Conservation (phyloP, 257 asterid genomes). For the Parsonsia alboflavescens region DNA sequence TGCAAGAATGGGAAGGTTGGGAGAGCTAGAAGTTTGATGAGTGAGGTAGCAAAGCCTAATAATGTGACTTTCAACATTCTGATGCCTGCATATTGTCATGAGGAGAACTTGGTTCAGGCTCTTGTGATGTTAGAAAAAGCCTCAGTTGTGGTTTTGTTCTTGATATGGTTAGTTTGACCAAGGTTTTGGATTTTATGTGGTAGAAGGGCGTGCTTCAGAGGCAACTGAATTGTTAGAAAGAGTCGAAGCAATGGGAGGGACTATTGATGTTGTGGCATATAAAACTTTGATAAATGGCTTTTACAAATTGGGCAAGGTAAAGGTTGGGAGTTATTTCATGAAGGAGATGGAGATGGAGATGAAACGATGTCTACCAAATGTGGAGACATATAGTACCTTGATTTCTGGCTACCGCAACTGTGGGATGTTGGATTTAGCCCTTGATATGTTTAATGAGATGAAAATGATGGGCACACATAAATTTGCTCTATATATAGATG, state of each 20-base stretch:
- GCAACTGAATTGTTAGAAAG: slow-evolving; percentile 74
- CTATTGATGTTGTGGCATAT: slow-evolving; percentile 58
- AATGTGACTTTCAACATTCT: slow-evolving; percentile 68
- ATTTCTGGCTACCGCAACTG: slow-evolving; percentile 62
- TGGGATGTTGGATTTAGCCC: slow-evolving; percentile 54
- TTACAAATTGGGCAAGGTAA: slow-evolving; percentile 56
- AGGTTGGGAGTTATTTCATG: slow-evolving; percentile 41
- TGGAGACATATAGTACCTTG: slow-evolving; percentile 62
- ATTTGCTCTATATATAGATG: too few relatives aligned
- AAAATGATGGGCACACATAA: slow-evolving; percentile 63
- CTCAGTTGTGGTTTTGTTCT: slow-evolving; percentile 58
- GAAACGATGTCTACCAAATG: slow-evolving; percentile 75
- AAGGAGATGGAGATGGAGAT: slow-evolving; percentile 85
- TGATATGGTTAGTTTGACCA: slow-evolving; percentile 62
- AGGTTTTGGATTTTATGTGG: slow-evolving; percentile 53
- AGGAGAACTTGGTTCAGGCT: slow-evolving; percentile 59
- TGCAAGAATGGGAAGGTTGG: slow-evolving; percentile 84
- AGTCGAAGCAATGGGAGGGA: slow-evolving; percentile 66
- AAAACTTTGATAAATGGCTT: slow-evolving; percentile 72
- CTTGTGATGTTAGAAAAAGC: slow-evolving; percentile 79
- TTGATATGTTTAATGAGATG: slow-evolving; percentile 83
- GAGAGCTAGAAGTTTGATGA: slow-evolving; percentile 80
- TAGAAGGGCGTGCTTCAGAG: slow-evolving; percentile 48
- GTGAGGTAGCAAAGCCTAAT: slow-evolving; percentile 54
- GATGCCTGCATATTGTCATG: slow-evolving; percentile 76